phyloP scores from a whole-genome alignment of 768 basidiomycete genomes.

The Termitomyces sp. region DNA sequence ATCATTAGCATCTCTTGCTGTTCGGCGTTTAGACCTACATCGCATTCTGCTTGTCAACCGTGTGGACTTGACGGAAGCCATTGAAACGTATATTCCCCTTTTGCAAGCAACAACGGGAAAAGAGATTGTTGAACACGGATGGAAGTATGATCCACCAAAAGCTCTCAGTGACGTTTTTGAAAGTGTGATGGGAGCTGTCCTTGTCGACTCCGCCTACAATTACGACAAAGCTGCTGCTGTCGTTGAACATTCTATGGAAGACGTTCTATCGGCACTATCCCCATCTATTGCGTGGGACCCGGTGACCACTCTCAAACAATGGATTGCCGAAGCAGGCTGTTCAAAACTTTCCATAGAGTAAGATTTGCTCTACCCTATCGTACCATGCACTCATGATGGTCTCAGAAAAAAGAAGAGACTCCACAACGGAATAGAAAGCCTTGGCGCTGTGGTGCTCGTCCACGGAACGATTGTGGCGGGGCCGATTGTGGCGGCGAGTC shows the following conservation, averaged over 20 bases:
- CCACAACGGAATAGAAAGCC: conserved; percentile 17
- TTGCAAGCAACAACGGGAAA: conserved; percentile 49
- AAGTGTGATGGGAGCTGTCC: conserved; percentile 76
- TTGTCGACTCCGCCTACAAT: conserved; percentile 74
- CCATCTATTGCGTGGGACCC: conserved; percentile 66
- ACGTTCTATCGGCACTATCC: conserved; percentile 54
- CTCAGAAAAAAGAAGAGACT: conserved; percentile 17
- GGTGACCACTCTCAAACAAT: conserved; percentile 63
- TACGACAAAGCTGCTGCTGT: conserved; percentile 62
- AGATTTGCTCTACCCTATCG: not conserved
- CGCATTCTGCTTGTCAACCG: conserved; percentile 66
- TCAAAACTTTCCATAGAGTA: conserved; percentile 27
- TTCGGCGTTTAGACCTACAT: conserved; percentile 62
- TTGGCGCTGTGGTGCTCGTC: conserved; percentile 51
- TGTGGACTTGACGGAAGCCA: conserved; percentile 58
- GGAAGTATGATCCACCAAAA: conserved; percentile 86
- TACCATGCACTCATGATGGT: not conserved
- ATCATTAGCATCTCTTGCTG: conserved; percentile 63
- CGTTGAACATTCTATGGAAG: conserved; percentile 58
- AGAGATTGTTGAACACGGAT: conserved; percentile 63
- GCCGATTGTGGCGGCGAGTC: conserved; percentile 53
- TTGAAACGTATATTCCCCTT: conserved; percentile 53
- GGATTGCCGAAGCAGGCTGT: conserved; percentile 58
- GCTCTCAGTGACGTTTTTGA: conserved; percentile 81
- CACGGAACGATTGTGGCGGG: conserved; percentile 54